A percentile compares a stretch with the other conserved stretches of the same genome.
Evolutionary conservation across 1,139 yeast species (phyloP).

Genomic region (Wickerhamomyces sp.): DNA sequence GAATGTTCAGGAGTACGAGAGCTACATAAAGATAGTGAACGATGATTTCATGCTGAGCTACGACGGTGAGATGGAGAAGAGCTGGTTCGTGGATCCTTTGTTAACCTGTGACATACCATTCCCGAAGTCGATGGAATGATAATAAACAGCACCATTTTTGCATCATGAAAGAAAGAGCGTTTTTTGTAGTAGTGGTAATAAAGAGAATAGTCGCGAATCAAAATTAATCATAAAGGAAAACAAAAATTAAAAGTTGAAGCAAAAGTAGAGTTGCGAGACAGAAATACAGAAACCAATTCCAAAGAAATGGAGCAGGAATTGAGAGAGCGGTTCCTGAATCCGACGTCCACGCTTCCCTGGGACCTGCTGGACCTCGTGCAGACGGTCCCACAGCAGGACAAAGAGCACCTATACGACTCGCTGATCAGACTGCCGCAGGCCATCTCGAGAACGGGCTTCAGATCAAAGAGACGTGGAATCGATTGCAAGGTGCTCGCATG

Average conservation of each 20-base stretch:
- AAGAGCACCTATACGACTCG: constrained; percentile 27
- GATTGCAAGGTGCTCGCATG: constrained; percentile 61
- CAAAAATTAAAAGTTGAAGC: no score
- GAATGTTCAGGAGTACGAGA: constrained; percentile 54
- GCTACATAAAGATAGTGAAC: constrained; percentile 36
- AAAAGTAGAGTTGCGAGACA: no score
- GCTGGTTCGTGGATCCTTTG: constrained; percentile 33
- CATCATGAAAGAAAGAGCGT: no score
- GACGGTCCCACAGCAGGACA: constrained; percentile 33
- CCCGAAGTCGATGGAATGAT: constrained; percentile 14
- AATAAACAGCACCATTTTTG: no score
- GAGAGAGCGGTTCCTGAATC: constrained; percentile 36
- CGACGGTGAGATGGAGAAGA: constrained; percentile 19
- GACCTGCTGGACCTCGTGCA: constrained; percentile 52
- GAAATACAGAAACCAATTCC: no score
- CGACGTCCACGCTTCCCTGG: constrained; percentile 52
- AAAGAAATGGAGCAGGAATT: constrained; percentile 19
- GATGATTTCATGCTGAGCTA: constrained; percentile 23
- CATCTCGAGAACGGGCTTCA: constrained; percentile 48
- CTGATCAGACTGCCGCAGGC: constrained; percentile 48
- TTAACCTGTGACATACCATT: constrained; percentile 36
- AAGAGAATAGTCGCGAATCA: no score
- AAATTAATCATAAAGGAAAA: no score
- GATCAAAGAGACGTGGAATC: constrained; percentile 70
- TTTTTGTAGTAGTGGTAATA: no score